Evolutionary conservation across 768 basidiomycete species (phyloP).

Genomic region (Podaxis sp.): DNA sequence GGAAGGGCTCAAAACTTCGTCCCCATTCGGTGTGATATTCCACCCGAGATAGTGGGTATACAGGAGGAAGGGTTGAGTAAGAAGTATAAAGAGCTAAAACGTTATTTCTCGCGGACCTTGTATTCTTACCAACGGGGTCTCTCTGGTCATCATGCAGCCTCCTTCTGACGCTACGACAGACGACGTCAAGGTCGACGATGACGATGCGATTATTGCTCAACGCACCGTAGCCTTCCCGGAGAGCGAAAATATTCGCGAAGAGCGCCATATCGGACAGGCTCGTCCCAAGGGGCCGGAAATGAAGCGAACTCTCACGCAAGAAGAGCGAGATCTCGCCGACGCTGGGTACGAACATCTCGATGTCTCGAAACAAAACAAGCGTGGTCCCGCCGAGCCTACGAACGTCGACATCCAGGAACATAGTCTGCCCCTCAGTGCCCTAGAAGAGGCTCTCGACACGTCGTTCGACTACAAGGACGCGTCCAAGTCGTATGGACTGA

Average conservation of each 20-base stretch:
- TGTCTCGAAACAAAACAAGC: slow-evolving; percentile 30
- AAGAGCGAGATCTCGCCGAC: slow-evolving; percentile 63
- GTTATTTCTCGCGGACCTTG: neutral
- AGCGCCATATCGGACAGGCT: slow-evolving; percentile 31
- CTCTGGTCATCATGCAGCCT: slow-evolving; percentile 3
- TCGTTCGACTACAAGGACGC: slow-evolving; percentile 55
- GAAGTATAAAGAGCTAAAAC: slow-evolving; percentile 5
- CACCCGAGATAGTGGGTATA: slow-evolving; percentile 1
- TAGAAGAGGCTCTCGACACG: slow-evolving; percentile 44
- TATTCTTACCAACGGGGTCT: neutral
- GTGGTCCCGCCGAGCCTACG: slow-evolving; percentile 18
- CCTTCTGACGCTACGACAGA: neutral
- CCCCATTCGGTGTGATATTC: slow-evolving; percentile 6
- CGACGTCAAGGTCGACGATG: slow-evolving; percentile 24
- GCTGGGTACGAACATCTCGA: slow-evolving; percentile 69
- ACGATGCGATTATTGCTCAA: slow-evolving; percentile 33
- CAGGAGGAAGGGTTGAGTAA: neutral
- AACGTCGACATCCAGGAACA: slow-evolving; percentile 64
- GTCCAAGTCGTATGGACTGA: slow-evolving; percentile 48
- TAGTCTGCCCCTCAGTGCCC: slow-evolving; percentile 38
- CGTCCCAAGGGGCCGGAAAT: slow-evolving; percentile 60
- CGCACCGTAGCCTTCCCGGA: slow-evolving; percentile 55
- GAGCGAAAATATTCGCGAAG: slow-evolving; percentile 35
- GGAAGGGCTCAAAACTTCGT: slow-evolving; percentile 10
- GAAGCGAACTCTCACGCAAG: slow-evolving; percentile 63